These are phyloP conservation scores for Xylariaceae sp. DNA, from an alignment of 2,329 filamentous ascomycete genomes.

Conservation along the genomic window DNA sequence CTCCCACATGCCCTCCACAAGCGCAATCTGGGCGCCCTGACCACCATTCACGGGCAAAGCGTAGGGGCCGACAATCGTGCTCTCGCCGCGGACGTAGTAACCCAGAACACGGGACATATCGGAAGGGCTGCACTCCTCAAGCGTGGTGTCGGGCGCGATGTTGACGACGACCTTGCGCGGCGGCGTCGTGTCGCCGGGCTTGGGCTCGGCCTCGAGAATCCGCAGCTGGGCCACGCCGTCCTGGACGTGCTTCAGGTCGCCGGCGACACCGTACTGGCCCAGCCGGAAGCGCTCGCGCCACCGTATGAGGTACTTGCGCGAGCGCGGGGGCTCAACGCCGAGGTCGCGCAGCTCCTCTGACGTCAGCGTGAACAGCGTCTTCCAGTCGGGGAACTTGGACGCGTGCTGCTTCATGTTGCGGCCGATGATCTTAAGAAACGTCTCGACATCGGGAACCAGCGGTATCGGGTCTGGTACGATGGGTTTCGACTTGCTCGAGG, in stretches of 20 bases:
- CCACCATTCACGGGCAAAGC: constrained; percentile 63
- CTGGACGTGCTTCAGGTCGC: constrained; percentile 68
- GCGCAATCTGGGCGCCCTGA: constrained; percentile 58
- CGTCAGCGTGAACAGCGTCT: constrained; percentile 76
- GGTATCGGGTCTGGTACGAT: constrained; percentile 65
- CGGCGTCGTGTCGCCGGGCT: constrained; percentile 39
- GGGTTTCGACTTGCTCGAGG: constrained; percentile 8
- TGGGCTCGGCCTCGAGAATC: constrained; percentile 35
- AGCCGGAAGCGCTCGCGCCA: constrained; percentile 83
- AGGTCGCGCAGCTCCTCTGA: constrained; percentile 74
- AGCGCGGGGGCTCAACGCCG: constrained; percentile 79
- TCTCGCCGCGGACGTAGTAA: constrained; percentile 63
- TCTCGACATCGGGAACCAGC: constrained; percentile 76
- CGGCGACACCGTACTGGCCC: constrained; percentile 73
- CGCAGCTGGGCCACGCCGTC: constrained; percentile 33
- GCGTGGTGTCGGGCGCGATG: constrained; percentile 44
- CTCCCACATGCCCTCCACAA: constrained; percentile 91
- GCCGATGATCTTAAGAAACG: constrained; percentile 88
- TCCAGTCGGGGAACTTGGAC: constrained; percentile 85
- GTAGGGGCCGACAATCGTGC: constrained; percentile 69
- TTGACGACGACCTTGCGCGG: constrained; percentile 51
- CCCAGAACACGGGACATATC: constrained; percentile 53
- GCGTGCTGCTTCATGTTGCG: constrained; percentile 77
- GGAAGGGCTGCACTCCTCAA: constrained; percentile 32
- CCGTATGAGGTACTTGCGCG: constrained; percentile 74